A percentile compares a stretch with the other conserved stretches of the same genome.
Evolutionary conservation across 2,329 filamentous ascomycete species (phyloP).

Genomic region (Colletotrichum sp.): DNA sequence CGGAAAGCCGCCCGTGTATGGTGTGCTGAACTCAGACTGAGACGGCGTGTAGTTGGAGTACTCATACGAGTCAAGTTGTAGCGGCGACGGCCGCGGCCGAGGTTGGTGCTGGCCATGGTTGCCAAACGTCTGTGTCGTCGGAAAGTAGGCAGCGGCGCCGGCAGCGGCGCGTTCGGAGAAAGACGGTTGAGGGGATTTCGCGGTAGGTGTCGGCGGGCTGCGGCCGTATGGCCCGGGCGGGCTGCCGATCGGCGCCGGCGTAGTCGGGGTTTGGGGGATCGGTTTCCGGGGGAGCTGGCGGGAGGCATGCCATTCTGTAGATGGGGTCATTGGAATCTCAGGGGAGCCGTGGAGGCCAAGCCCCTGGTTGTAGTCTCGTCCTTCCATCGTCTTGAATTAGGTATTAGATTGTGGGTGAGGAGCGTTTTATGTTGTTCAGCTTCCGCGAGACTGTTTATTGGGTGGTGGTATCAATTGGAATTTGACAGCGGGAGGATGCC

Average conservation of each 20-base stretch:
- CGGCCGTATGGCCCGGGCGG: conserved; percentile 1
- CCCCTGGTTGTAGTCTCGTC: background rate
- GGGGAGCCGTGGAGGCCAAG: background rate
- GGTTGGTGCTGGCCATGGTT: background rate
- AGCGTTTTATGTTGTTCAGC: background rate
- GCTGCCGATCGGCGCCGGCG: conserved; percentile 16
- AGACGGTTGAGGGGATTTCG: background rate
- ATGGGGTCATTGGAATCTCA: conserved; percentile 5
- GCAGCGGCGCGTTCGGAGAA: conserved; percentile 5
- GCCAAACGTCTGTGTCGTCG: background rate
- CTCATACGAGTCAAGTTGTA: conserved; percentile 13
- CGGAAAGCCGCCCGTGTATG: background rate
- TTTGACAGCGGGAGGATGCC: background rate
- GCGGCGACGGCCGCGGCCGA: conserved; percentile 10
- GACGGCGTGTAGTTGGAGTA: conserved; percentile 16
- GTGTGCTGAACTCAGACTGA: background rate
- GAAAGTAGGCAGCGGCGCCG: conserved; percentile 3
- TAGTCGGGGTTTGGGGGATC: background rate
- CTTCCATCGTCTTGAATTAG: background rate
- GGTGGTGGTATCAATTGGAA: background rate
- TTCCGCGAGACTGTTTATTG: background rate
- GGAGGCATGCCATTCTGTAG: conserved; percentile 3
- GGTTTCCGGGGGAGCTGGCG: conserved; percentile 4
- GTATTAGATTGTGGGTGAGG: background rate
- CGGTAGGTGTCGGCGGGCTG: background rate